These are phyloP conservation scores for Aristolochia fimbriata DNA, from an alignment of 164 flowering plant genomes.

Conservation along the genomic window DNA sequence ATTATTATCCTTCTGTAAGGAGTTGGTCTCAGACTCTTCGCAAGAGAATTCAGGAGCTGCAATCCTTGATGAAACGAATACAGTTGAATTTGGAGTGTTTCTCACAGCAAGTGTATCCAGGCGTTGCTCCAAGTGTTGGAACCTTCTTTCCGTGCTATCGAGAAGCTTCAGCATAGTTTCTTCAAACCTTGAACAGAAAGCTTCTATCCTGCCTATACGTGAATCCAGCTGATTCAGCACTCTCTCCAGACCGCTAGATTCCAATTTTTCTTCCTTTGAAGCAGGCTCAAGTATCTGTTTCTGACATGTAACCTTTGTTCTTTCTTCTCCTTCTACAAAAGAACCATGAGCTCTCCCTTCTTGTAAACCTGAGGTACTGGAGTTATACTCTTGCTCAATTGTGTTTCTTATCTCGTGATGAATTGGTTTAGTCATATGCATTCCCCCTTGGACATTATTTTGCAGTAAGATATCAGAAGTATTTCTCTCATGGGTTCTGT, in stretches of 20 bases:
- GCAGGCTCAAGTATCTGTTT: slow-evolving; percentile 10
- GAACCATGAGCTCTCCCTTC: slow-evolving; percentile 2
- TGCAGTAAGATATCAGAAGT: neutral
- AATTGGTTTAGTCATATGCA: neutral
- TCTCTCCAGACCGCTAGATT: slow-evolving; percentile 26
- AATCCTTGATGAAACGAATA: slow-evolving; percentile 26
- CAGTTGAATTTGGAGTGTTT: slow-evolving; percentile 12
- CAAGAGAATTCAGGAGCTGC: slow-evolving; percentile 31
- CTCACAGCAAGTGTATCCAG: slow-evolving; percentile 39
- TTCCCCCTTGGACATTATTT: neutral
- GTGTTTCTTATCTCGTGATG: neutral
- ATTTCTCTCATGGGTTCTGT: slow-evolving; percentile 15
- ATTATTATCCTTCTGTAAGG: slow-evolving; percentile 22
- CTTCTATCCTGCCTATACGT: slow-evolving; percentile 60
- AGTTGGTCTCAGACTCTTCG: slow-evolving; percentile 31
- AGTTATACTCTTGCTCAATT: slow-evolving; percentile 12
- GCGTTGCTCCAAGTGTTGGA: slow-evolving; percentile 53
- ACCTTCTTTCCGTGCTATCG: slow-evolving; percentile 56
- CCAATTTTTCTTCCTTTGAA: slow-evolving; percentile 8
- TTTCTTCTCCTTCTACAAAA: slow-evolving; percentile 5
- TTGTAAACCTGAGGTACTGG: slow-evolving; percentile 1
- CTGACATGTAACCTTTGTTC: neutral
- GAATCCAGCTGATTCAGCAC: slow-evolving; percentile 55
- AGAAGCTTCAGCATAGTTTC: slow-evolving; percentile 72
- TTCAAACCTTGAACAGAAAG: slow-evolving; percentile 56